phyloP scores from a whole-genome alignment of 2,329 filamentous ascomycete species.

The Podosphaera aphanis region DNA sequence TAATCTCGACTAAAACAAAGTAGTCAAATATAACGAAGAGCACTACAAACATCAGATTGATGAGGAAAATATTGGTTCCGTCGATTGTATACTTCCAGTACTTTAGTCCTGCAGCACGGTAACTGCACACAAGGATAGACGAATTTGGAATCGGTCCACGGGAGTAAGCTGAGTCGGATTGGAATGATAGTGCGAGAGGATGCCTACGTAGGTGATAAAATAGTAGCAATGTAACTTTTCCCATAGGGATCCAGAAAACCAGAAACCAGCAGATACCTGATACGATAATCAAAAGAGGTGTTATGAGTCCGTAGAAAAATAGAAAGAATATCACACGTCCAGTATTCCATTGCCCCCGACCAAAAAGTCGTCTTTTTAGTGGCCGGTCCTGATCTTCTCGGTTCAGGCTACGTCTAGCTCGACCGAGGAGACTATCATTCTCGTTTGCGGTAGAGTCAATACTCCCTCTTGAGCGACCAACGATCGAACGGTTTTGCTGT shows the following conservation, averaged over 20 bases:
- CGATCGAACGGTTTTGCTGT: conserved; percentile 44
- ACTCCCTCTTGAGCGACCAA: conserved; percentile 70
- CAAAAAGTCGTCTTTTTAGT: conserved; percentile 70
- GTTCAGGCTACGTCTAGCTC: conserved; percentile 27
- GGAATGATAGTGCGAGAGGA: conserved; percentile 77
- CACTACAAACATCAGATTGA: conserved; percentile 89
- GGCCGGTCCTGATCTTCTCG: conserved; percentile 20
- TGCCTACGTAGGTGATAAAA: conserved; percentile 83
- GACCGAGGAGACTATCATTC: conserved; percentile 68
- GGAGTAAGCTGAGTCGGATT: conserved; percentile 58
- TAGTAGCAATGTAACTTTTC: conserved; percentile 72
- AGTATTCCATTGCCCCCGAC: conserved; percentile 84
- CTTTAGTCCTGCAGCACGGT: conserved; percentile 75
- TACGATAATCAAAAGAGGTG: conserved; percentile 63
- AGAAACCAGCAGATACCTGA: conserved; percentile 84
- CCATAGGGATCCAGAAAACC: conserved; percentile 97
- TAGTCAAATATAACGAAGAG: conserved; percentile 88
- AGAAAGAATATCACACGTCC: conserved; percentile 88
- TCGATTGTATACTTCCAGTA: conserved; percentile 99
- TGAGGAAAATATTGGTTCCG: conserved; percentile 95
- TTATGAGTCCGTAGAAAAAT: conserved; percentile 85
- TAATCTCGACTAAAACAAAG: conserved; percentile 44
- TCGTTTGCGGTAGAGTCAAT: conserved; percentile 67
- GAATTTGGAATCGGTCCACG: conserved; percentile 49
- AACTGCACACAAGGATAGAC: conserved; percentile 85